Conservation (phyloP, 331 rosid species). For the Malus hybrid region DNA sequence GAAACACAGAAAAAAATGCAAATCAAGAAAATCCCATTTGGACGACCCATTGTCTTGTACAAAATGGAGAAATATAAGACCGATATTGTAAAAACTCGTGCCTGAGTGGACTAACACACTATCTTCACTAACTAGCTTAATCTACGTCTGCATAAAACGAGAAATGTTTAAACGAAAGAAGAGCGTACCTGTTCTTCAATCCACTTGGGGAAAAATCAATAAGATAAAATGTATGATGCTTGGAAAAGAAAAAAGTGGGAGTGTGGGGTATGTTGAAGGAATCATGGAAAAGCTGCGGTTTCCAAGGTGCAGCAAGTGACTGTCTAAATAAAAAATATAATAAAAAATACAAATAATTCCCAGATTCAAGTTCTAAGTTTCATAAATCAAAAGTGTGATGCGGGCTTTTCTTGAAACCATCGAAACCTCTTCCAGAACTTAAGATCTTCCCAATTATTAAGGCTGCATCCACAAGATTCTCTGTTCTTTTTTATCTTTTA, state of each 20-base stretch:
- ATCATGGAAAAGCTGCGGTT: slow-evolving; percentile 10
- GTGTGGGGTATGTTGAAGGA: slow-evolving; percentile 3
- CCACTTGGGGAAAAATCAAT: not conserved
- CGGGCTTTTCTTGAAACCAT: slow-evolving; percentile 1
- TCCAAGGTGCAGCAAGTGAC: slow-evolving; percentile 15
- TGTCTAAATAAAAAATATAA: not conserved
- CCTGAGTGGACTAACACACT: too few species aligned
- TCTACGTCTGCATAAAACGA: not conserved
- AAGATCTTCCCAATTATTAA: slow-evolving; percentile 2
- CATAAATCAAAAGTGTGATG: not conserved
- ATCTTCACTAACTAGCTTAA: too few species aligned
- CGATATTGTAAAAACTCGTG: not conserved
- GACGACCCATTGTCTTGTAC: slow-evolving; percentile 8
- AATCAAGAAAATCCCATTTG: not conserved
- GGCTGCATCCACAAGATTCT: slow-evolving; percentile 10
- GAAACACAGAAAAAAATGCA: slow-evolving; percentile 9
- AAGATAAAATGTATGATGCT: not conserved
- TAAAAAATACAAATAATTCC: not conserved
- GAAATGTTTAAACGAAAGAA: not conserved
- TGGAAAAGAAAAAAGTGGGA: not conserved
- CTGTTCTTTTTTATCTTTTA: not conserved
- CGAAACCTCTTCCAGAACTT: not conserved
- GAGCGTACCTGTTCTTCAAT: slow-evolving; percentile 7
- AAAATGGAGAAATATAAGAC: not conserved
- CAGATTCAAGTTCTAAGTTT: slow-evolving; percentile 10